Evolutionary conservation across 148 eudicot species (phyloP), one percentile per base, ranked within the genome.

Genomic region (Arbutus unedo): DNA sequence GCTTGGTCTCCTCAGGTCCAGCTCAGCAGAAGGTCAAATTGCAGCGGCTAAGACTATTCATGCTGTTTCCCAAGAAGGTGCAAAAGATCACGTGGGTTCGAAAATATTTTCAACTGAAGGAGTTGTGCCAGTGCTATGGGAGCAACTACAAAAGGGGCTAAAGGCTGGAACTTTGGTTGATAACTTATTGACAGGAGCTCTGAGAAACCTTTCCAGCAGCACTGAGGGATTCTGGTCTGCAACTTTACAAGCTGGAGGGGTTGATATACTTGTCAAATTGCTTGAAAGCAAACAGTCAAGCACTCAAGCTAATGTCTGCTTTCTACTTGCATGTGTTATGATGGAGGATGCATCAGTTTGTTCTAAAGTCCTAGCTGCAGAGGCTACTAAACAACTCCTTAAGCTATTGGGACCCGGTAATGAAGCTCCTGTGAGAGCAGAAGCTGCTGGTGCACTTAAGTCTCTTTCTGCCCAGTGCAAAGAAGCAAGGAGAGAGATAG

Each of bases 21-120:
- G 89, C 85, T 96, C 98, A 73, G 86, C 91, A 64, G 99, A 96
- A 85, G 97, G 92, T 81, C 98, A 93, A 84, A 90, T 94, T 88
- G 94, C 97, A 53, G 92, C 98, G 60, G 99, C 98, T 79, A 93
- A 94, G 91, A 91, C 98, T 48, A 90, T 96, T 78, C 89, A 90
- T 88, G 96, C 97, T 67, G 99, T 96, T 85, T 96, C 99, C 43
- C 99, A 94, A 88, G 99, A 92, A 53, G 99, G 93, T 82, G 98
- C 93, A 6, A 92, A 83, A 84, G 99, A 96, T 85, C 99, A 96
- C 78, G 93, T 96, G 66, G 99, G 99, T 72, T 96, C 99, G 19
- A 96, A 96, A 84, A 94, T 96, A n/a, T 96, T 96, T 85, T 94
- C 97, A 21, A 96, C 99, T 38, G 99, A 96, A 91, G 99, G 98